Base-by-base conservation (phyloP, 2,329 filamentous ascomycete genomes). In the Fusarium sterilihyphosum region DNA sequence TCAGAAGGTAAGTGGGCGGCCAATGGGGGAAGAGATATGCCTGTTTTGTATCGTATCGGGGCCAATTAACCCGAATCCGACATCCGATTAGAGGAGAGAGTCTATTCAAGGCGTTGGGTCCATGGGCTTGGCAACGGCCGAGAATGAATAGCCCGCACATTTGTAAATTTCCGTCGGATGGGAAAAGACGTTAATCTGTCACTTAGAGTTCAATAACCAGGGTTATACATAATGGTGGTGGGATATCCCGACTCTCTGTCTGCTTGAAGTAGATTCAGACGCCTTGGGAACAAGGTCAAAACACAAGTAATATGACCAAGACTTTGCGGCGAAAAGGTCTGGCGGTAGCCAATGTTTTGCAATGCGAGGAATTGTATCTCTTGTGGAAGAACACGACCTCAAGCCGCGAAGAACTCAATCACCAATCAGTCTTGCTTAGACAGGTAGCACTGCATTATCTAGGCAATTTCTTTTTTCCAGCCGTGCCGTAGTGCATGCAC, bases 171-270 rank as follows among this genome's bases (percentile, higher is more conserved):
- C 24, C 10, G 20, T 31, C 18, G 6, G 29, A 29, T 29, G 29
- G 29, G 6, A 29, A 29, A 29, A 29, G 29, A 29, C 6, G 7
- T 29, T 29, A 38, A 18, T 12, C 6, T 37, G 2, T 22, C 13
- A 41, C 18, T n/a, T 8, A 12, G n/a, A 5, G 35, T 29, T 41
- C 6, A 18, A 29, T 41, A 1, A 7, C 35, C n/a, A 16, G 11
- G 3, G 10, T n/a, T n/a, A 6, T n/a, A n/a, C 14, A 31, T 6
- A 1, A n/a, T n/a, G 8, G 13, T 22, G 7, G 5, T 38, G 13
- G 37, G 3, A 11, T 29, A 8, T 41, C 14, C 31, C 11, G 18
- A 6, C 20, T 18, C 20, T 12, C 2, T 40, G 18, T 26, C 14
- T 29, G 22, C 37, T 17, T 12, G 18, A 29, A 12, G n/a, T 17